Evolutionary conservation across 768 basidiomycete species (phyloP).

Genomic region (Cystofilobasidium capitatum): DNA sequence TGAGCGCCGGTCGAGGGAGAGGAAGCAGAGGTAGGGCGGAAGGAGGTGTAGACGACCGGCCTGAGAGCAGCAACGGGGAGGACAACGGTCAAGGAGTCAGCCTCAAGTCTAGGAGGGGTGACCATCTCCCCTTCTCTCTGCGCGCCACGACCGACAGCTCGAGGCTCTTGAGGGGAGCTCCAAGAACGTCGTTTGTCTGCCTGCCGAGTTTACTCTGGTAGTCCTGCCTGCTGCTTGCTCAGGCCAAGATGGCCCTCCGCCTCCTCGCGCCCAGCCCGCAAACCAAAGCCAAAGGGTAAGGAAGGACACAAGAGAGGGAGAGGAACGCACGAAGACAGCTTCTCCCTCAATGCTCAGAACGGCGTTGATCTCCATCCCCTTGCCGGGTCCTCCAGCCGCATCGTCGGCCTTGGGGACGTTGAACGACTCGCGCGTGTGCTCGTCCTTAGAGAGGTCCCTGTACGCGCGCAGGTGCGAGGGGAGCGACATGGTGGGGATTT

Average conservation of each 20-base stretch:
- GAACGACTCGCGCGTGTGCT: conserved; percentile 75
- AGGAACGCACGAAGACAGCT: conserved; percentile 74
- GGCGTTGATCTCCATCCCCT: conserved; percentile 31
- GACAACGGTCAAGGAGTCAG: conserved; percentile 7
- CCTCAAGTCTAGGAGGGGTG: no score
- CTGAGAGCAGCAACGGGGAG: conserved; percentile 41
- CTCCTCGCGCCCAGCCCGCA: not conserved
- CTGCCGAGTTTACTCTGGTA: no score
- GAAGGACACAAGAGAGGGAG: not conserved
- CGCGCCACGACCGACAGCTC: no score
- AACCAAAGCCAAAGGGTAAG: not conserved
- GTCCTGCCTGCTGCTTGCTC: no score
- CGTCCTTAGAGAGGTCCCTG: conserved; percentile 84
- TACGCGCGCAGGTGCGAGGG: conserved; percentile 66
- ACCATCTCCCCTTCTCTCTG: no score
- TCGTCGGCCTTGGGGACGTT: conserved; percentile 53
- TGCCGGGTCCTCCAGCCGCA: conserved; percentile 22
- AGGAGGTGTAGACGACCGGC: conserved; percentile 83
- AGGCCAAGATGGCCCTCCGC: no score
- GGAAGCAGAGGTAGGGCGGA: conserved; percentile 80
- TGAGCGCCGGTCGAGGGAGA: conserved; percentile 82
- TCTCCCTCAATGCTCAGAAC: conserved; percentile 74
- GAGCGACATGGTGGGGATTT: no score
- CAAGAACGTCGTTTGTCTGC: no score
- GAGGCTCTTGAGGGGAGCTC: conserved; percentile 9